Evolutionary conservation across 192 early-diverging fungal species (phyloP), one percentile per base, ranked within the genome.

Genomic region (Linnemannia zychae): DNA sequence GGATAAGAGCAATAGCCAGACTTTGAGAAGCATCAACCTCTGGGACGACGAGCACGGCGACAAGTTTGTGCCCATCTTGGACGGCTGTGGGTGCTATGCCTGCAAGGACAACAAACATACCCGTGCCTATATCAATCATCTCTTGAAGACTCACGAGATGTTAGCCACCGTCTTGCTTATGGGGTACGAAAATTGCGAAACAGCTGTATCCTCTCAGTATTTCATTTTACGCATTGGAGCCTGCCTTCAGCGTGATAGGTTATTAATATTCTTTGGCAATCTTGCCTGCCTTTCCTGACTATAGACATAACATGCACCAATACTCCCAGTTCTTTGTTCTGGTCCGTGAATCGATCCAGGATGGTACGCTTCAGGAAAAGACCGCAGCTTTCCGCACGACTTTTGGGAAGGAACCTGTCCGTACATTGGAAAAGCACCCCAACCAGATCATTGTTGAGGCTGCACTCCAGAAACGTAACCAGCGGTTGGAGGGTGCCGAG

Each of bases 131-230:
- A 87, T 95, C 66, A 92, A 95, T 79, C 95, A 96, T 70, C 88
- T 96, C 71, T 79, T 95, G 48, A 89, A 88, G 49, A 86, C 94
- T 11, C 92, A 93, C 66, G 95, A 96, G 85, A 96, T 96, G 95
- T 85, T 96, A 71, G 94, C 90, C 22, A 90, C 90, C 0, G 94
- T 96, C 31, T 83, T 96, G 38, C 88, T 96, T 24, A 94, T 94
- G 91, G 89, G 89, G 91, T 92, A 88, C 0, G 17, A 13, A 0
- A 12, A 0, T 63, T 12, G 12, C 15, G 11, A 15, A 4, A 13
- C 16, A 9, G 6, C 7, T 3, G 67, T 17, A n/a, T 0, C 20
- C 31, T 37, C 33, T 36, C 20, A 47, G 37, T 20, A n/a, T n/a
- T n/a, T n/a, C 9, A 44, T 44, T 44, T 3, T 9, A 6, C 4